Base-by-base conservation (phyloP, 164 flowering plant genomes). In the Liriodendron chinense region DNA sequence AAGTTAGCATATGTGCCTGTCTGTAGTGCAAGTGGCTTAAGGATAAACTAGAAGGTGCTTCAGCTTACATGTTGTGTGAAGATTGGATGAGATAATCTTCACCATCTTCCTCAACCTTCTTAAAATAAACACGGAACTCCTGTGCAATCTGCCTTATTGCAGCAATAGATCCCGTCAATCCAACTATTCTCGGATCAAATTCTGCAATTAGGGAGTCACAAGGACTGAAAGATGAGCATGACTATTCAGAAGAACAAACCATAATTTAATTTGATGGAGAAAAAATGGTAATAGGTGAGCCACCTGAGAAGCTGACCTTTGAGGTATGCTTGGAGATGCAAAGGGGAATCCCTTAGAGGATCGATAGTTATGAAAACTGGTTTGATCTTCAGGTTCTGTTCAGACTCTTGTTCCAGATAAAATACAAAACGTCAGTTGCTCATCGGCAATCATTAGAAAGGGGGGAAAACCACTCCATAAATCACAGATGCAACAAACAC, bases 71-170 rank as follows among this genome's bases (percentile, higher is more conserved):
- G 84, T 84, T 89, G 83, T 93, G 94, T 23, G 99, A 93, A 72
- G 90, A 79, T 69, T 91, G 94, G 18, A 95, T 85, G 34, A 93
- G 94, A 82, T 93, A 95, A 83, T 95, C 98, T 76, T 78, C 86
- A 21, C 93, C 94, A 26, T 92, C 93, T 82, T 93, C 99, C 72
- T 92, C 92, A 65, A 89, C 87, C 85, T 88, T 91, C 81, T 74
- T 96, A 77, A 91, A 93, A 80, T 66, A 90, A 0, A 92, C 88
- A 18, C 98, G 90, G 78, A 86, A 96, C 76, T 90, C 96, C 71
- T 86, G 97, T 47, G 97, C 96, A 87, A 89, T 88, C 80, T 91
- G 91, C 80, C 90, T 80, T 26, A 92, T 65, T 20, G 92, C 88
- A 70, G 72, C 59, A 72, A 84, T 79, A 22, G 91, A 75, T 76